Evolutionary conservation across 257 asterid genomes (phyloP).

Genomic region (Leptodermis oblonga): DNA sequence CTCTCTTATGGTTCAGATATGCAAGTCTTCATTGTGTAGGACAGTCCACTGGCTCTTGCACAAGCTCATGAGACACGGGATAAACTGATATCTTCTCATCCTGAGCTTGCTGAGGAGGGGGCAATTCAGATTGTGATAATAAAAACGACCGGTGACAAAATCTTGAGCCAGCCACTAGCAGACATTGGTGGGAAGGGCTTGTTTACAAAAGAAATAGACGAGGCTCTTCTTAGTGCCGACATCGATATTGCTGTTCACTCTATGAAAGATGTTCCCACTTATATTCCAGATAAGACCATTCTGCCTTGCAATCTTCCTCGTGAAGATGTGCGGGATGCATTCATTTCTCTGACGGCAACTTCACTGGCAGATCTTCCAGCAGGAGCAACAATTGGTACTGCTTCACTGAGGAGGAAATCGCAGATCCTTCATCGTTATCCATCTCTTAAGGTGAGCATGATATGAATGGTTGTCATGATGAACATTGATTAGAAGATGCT

Average conservation of each 20-base stretch:
- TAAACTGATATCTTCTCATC: conserved; percentile 63
- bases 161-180: conserved; percentile 87
- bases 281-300: conserved; percentile 75
- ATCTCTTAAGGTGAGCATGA: conserved; percentile 49
- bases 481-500: background rate
- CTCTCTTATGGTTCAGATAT: conserved; percentile 18
- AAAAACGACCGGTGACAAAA: conserved; percentile 93
- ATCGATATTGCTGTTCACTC: conserved; percentile 98
- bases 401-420: conserved; percentile 92
- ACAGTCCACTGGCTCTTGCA: conserved; percentile 97
- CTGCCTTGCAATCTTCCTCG: conserved; percentile 95
- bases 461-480: background rate
- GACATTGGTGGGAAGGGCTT: conserved; percentile 99
- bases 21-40: conserved; percentile 37
- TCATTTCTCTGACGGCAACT: conserved; percentile 68
- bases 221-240: conserved; percentile 81
- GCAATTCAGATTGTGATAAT: conserved; percentile 79
- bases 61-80: conserved; percentile 93
- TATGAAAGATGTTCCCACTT: conserved; percentile 97
- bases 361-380: conserved; percentile 85
- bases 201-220: conserved; percentile 94
- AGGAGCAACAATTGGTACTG: conserved; percentile 84
- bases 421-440: conserved; percentile 89
- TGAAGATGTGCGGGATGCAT: conserved; percentile 96
- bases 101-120: conserved; percentile 88